phyloP scores from a whole-genome alignment of 345 rosid genomes.

The Aquilaria sinensis region DNA sequence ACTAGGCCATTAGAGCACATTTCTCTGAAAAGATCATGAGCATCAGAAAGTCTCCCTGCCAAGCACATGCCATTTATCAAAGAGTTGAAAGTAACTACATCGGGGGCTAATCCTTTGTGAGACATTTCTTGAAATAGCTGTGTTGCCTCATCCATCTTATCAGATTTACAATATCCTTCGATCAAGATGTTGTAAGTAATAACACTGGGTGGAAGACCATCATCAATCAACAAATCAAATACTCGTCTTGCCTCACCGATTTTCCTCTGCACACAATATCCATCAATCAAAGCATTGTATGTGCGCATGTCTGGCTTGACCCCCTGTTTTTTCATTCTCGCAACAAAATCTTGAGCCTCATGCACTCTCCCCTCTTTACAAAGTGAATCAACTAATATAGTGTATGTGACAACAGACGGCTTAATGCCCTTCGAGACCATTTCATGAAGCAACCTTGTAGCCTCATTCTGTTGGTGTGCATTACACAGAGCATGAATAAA shows the following conservation, averaged over 20 bases:
- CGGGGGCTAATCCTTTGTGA: too few relatives aligned
- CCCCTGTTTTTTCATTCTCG: background rate
- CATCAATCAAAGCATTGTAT: conserved; percentile 5
- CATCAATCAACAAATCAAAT: conserved; percentile 5
- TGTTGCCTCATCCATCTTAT: too few relatives aligned
- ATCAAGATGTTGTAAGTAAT: conserved; percentile 10
- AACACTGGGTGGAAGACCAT: conserved; percentile 3
- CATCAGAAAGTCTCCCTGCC: background rate
- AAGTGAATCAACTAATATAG: conserved; percentile 9
- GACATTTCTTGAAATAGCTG: too few relatives aligned
- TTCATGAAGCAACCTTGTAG: conserved; percentile 1
- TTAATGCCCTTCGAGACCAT: conserved; percentile 2
- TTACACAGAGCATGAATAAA: background rate
- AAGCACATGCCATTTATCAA: too few relatives aligned
- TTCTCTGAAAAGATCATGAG: conserved; percentile 3
- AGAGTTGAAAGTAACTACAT: too few relatives aligned
- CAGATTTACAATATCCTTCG: conserved; percentile 5
- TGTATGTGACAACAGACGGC: conserved; percentile 10
- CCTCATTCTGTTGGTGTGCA: background rate
- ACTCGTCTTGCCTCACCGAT: conserved; percentile 8
- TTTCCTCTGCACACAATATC: conserved; percentile 8
- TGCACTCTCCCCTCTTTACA: conserved; percentile 7
- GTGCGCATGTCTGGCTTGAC: conserved; percentile 5
- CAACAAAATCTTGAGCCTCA: conserved; percentile 3
- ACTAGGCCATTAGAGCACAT: conserved; percentile 1